Percentiles rank a stretch among this genome's conserved stretches.
phyloP scores from a whole-genome alignment of 345 rosid genomes.

The Conringia planisiliqua region DNA sequence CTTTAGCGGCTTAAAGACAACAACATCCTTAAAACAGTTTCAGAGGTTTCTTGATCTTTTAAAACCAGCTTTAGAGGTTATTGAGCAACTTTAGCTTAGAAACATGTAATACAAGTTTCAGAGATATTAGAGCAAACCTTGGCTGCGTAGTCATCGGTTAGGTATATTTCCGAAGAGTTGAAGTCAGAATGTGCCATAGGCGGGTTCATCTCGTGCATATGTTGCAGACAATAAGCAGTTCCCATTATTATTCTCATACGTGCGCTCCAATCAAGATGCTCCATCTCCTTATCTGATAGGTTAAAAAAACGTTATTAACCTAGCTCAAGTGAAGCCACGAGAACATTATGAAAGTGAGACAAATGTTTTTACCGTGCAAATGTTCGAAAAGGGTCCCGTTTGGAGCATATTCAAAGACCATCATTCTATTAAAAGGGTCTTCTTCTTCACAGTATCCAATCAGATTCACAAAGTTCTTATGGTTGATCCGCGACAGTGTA shows the following conservation, averaged over 20 bases:
- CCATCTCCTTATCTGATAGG: constrained; percentile 81
- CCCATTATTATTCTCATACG: constrained; percentile 89
- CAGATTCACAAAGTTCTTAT: constrained; percentile 89
- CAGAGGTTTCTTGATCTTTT: too few species aligned
- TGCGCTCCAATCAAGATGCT: constrained; percentile 86
- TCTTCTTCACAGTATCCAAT: constrained; percentile 85
- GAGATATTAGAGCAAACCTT: constrained; percentile 46
- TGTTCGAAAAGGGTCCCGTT: constrained; percentile 85
- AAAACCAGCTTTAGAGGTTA: not conserved
- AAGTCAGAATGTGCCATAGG: constrained; percentile 58
- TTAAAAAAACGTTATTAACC: not conserved
- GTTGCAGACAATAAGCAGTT: constrained; percentile 76
- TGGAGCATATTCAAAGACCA: constrained; percentile 99
- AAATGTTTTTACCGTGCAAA: constrained; percentile 55
- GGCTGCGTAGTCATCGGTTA: constrained; percentile 93
- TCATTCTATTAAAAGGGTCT: constrained; percentile 87
- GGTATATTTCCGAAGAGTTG: constrained; percentile 41
- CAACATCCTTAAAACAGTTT: not conserved
- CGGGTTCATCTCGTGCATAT: constrained; percentile 87
- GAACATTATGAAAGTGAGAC: not conserved
- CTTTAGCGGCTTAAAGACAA: not conserved
- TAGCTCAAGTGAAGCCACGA: not conserved
- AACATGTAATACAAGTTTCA: not conserved
- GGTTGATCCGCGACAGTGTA: constrained; percentile 69
- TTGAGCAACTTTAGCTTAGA: not conserved